These are phyloP conservation scores for Fusarium buharicum DNA, from an alignment of 2,329 filamentous ascomycete species.

Conservation along the genomic window DNA sequence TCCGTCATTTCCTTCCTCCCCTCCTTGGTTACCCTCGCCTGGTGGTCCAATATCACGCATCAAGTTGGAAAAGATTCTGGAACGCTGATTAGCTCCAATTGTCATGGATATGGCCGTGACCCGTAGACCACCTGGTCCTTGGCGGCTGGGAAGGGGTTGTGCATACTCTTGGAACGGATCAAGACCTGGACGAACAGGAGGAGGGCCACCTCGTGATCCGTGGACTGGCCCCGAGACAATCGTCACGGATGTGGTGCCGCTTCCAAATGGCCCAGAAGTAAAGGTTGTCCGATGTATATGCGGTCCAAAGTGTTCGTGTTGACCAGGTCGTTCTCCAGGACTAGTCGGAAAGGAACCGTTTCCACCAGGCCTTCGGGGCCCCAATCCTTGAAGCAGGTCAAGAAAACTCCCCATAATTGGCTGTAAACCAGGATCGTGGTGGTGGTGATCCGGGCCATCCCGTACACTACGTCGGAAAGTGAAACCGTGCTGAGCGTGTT, in stretches of 20 bases:
- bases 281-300: slow-evolving; percentile 54
- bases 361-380: slow-evolving; percentile 29
- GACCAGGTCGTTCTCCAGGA: slow-evolving; percentile 23
- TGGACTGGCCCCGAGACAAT: slow-evolving; percentile 56
- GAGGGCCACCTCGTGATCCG: slow-evolving; percentile 18
- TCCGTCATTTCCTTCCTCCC: slow-evolving; percentile 22
- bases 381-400: slow-evolving; percentile 56
- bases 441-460: slow-evolving; percentile 38
- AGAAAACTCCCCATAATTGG: slow-evolving; percentile 57
- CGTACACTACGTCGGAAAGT: slow-evolving; percentile 53
- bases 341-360: slow-evolving; percentile 28
- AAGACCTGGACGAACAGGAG: slow-evolving; percentile 23
- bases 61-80: slow-evolving; percentile 60
- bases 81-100: slow-evolving; percentile 48
- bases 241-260: slow-evolving; percentile 61
- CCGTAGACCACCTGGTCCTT: slow-evolving; percentile 30
- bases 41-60: slow-evolving; percentile 55
- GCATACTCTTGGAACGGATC: slow-evolving; percentile 63
- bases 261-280: slow-evolving; percentile 51
- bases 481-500: slow-evolving; percentile 59
- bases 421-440: slow-evolving; percentile 50
- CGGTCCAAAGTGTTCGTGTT: slow-evolving; percentile 37
- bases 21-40: slow-evolving; percentile 38
- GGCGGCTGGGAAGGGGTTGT: slow-evolving; percentile 24
- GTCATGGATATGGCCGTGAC: slow-evolving; percentile 34